phyloP scores from a whole-genome alignment of 2,329 filamentous ascomycete species.

The Fusarium sp. region DNA sequence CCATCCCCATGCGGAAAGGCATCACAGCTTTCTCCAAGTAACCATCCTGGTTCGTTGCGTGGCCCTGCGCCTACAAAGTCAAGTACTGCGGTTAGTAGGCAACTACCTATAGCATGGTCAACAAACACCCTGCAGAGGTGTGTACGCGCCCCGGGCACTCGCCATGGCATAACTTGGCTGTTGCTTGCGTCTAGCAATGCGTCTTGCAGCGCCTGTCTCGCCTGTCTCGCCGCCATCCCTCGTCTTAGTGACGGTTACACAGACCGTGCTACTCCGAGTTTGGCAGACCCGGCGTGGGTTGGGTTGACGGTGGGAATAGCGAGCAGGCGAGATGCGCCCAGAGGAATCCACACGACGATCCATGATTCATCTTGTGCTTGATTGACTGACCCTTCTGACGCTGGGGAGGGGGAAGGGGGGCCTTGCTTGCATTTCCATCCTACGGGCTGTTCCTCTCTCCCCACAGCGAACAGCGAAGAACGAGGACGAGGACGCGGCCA shows the following conservation, averaged over 20 bases:
- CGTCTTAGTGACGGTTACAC: slow-evolving; percentile 38
- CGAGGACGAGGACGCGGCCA: neutral
- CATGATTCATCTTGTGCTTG: slow-evolving; percentile 16
- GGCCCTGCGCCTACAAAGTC: neutral
- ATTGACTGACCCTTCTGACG: neutral
- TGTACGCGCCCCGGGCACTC: neutral
- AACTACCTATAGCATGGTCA: neutral
- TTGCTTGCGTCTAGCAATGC: neutral
- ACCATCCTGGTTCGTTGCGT: neutral
- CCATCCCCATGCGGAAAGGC: slow-evolving; percentile 19
- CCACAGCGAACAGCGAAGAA: slow-evolving; percentile 10
- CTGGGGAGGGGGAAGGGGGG: neutral
- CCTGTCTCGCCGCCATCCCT: slow-evolving; percentile 10
- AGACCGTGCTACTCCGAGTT: slow-evolving; percentile 40
- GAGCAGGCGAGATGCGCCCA: slow-evolving; percentile 24
- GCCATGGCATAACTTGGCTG: neutral
- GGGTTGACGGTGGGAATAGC: slow-evolving; percentile 17
- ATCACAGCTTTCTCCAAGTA: slow-evolving; percentile 12
- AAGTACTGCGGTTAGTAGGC: neutral
- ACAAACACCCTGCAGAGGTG: neutral
- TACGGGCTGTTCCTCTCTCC: slow-evolving; percentile 7
- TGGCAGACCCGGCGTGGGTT: slow-evolving; percentile 27
- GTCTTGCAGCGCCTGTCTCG: slow-evolving; percentile 34
- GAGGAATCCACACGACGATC: slow-evolving; percentile 33
- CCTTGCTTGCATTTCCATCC: slow-evolving; percentile 19